Percentiles rank a stretch among this genome's conserved stretches.
phyloP scores from a whole-genome alignment of 495 filamentous ascomycete genomes.

The Schizothecium vesticola region DNA sequence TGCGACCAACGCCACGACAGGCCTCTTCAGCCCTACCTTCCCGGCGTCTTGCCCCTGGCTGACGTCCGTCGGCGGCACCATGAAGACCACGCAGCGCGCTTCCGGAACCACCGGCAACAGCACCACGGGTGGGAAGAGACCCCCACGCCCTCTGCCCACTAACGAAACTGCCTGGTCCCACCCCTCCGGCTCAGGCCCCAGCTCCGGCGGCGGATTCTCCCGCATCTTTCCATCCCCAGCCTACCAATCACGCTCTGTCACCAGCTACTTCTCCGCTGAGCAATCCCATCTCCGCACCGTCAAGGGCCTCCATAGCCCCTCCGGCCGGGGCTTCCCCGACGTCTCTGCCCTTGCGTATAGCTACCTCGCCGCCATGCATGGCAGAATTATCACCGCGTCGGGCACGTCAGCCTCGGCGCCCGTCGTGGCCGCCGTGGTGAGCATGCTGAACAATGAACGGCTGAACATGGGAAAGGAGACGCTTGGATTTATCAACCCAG shows the following conservation, averaged over 20 bases:
- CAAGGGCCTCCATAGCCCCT: neutral
- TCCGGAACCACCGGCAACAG: neutral
- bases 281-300: neutral
- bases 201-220: slow-evolving; percentile 60
- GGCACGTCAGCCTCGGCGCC: slow-evolving; percentile 58
- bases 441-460: slow-evolving; percentile 56
- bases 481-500: slow-evolving; percentile 44
- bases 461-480: slow-evolving; percentile 47
- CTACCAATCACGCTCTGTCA: slow-evolving; percentile 53
- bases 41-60: slow-evolving; percentile 29
- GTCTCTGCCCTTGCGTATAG: slow-evolving; percentile 55
- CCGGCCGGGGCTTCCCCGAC: slow-evolving; percentile 50
- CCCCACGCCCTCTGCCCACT: too few relatives aligned
- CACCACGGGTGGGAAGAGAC: too few relatives aligned
- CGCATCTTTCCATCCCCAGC: slow-evolving; percentile 55
- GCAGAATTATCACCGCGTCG: slow-evolving; percentile 34
- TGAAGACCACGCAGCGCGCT: neutral
- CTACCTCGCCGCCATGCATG: slow-evolving; percentile 41
- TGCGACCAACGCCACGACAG: slow-evolving; percentile 4
- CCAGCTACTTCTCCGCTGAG: slow-evolving; percentile 42
- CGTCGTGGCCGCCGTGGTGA: slow-evolving; percentile 52
- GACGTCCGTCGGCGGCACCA: slow-evolving; percentile 21
- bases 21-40: slow-evolving; percentile 20
- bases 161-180: too few relatives aligned
- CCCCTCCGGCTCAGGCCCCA: too few relatives aligned